These are phyloP conservation scores for Nematodospora valgi DNA, from an alignment of 805 yeast genomes.

Conservation along the genomic window DNA sequence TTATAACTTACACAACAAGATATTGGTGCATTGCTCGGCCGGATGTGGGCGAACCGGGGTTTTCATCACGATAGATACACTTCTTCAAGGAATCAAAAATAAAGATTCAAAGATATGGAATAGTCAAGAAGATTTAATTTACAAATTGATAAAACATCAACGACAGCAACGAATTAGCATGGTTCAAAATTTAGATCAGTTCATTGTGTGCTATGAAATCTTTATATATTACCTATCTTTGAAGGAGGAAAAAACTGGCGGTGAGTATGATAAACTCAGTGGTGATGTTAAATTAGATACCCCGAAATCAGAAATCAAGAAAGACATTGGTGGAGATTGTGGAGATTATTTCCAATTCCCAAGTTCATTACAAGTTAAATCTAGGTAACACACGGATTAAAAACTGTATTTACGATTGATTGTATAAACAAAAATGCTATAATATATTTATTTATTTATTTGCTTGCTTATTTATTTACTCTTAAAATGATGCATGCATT, in stretches of 20 bases:
- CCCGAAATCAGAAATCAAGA: neutral
- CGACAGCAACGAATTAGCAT: slow-evolving; percentile 75
- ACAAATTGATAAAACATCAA: slow-evolving; percentile 59
- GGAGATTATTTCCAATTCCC: slow-evolving; percentile 2
- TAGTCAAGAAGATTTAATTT: slow-evolving; percentile 49
- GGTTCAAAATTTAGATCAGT: slow-evolving; percentile 82
- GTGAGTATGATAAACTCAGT: too few relatives aligned
- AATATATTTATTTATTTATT: slow-evolving; percentile 5
- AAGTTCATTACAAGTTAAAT: too few relatives aligned
- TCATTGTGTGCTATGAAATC: slow-evolving; percentile 68
- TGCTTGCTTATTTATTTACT: too few relatives aligned
- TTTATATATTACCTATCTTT: slow-evolving; percentile 23
- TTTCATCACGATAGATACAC: slow-evolving; percentile 44
- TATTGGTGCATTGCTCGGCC: slow-evolving; percentile 54
- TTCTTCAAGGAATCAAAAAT: slow-evolving; percentile 22
- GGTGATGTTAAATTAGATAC: neutral
- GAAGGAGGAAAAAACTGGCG: neutral
- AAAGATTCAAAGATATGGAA: neutral
- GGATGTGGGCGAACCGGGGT: slow-evolving; percentile 61
- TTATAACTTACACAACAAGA: slow-evolving; percentile 10
- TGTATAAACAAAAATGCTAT: neutral
- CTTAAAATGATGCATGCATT: slow-evolving; percentile 3
- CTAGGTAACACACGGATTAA: neutral
- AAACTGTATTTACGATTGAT: too few relatives aligned
- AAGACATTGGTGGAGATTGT: neutral